These are phyloP conservation scores for Euphorbia schlechtendalii DNA, from an alignment of 441 rosid genomes.

Conservation along the genomic window DNA sequence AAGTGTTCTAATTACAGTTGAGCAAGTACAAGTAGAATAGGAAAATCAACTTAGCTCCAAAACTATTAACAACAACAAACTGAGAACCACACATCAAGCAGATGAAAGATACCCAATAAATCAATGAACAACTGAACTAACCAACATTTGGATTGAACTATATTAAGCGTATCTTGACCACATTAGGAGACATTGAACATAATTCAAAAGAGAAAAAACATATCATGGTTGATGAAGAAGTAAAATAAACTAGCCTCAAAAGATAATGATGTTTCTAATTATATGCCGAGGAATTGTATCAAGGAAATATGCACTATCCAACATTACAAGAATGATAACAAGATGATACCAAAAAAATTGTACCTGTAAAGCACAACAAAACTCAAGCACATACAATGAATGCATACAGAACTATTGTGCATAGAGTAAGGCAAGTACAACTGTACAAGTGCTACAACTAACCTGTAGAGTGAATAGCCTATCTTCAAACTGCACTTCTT, in stretches of 20 bases:
- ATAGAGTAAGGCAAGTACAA: too few relatives aligned
- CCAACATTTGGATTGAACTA: background rate
- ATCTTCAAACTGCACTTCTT: conserved; percentile 87
- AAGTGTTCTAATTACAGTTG: background rate
- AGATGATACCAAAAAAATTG: too few relatives aligned
- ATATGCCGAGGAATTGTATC: background rate
- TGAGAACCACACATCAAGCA: background rate
- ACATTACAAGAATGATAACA: too few relatives aligned
- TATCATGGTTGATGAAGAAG: background rate
- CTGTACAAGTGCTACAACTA: conserved; percentile 19
- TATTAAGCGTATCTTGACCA: background rate
- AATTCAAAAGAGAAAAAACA: background rate
- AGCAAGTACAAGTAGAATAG: background rate
- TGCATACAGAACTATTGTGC: background rate
- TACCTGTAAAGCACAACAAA: too few relatives aligned
- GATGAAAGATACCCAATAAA: background rate
- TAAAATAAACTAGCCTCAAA: background rate
- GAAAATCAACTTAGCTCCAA: background rate
- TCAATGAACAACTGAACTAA: background rate
- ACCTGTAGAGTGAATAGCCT: conserved; percentile 90
- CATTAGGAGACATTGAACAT: background rate
- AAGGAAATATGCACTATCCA: background rate
- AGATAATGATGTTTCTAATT: background rate
- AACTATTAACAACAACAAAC: background rate
- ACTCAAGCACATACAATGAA: background rate